phyloP scores from a whole-genome alignment of 768 basidiomycete genomes.

The Termitomyces eurrhizus region DNA sequence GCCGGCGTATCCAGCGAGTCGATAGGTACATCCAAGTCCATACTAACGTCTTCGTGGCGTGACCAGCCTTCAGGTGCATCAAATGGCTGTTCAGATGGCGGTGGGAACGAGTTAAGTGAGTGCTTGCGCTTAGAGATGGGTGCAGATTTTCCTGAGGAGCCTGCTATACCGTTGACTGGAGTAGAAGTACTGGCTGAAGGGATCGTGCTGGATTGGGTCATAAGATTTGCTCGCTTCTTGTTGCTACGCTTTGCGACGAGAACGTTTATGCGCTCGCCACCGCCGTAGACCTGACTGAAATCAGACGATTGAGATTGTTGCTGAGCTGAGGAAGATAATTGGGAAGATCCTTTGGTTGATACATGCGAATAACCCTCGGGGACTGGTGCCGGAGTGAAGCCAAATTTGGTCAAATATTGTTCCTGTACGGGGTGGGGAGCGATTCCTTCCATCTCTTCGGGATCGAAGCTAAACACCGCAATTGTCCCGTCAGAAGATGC shows the following conservation, averaged over 20 bases:
- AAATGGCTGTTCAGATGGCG: slow-evolving; percentile 47
- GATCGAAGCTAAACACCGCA: slow-evolving; percentile 80
- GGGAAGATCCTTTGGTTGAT: slow-evolving; percentile 25
- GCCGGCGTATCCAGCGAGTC: slow-evolving; percentile 46
- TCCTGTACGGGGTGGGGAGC: slow-evolving; percentile 70
- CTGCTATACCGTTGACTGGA: slow-evolving; percentile 16
- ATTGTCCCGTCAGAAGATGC: slow-evolving; percentile 96
- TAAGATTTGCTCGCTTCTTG: slow-evolving; percentile 53
- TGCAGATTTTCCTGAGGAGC: slow-evolving; percentile 19
- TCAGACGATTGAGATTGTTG: slow-evolving; percentile 29
- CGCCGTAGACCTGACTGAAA: slow-evolving; percentile 29
- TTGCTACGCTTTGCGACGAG: slow-evolving; percentile 70
- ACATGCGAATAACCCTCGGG: slow-evolving; percentile 70
- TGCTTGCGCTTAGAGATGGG: slow-evolving; percentile 34
- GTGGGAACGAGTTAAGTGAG: slow-evolving; percentile 39
- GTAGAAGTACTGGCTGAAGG: slow-evolving; percentile 20
- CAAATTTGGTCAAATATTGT: slow-evolving; percentile 79
- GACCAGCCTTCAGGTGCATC: slow-evolving; percentile 33
- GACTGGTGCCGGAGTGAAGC: slow-evolving; percentile 62
- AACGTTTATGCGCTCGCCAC: slow-evolving; percentile 63
- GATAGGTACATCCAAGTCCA: slow-evolving; percentile 54
- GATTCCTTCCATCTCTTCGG: slow-evolving; percentile 78
- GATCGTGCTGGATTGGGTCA: slow-evolving; percentile 16
- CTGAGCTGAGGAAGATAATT: slow-evolving; percentile 30
- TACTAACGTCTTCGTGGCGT: slow-evolving; percentile 36